Base-by-base conservation (phyloP, 257 asterid species). In the Mentha longifolia region DNA sequence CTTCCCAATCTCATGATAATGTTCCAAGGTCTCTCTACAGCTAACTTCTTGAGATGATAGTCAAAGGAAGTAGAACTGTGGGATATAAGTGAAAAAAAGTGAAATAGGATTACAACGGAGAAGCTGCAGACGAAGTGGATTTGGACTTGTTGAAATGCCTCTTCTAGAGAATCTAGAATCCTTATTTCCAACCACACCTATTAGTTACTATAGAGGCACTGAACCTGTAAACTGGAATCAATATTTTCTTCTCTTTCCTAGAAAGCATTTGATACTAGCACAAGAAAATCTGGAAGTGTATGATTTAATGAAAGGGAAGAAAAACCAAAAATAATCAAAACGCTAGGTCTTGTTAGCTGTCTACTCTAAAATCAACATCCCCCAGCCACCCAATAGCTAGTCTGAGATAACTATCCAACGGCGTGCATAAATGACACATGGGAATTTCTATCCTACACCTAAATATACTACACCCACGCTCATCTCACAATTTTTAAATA, bases 361-460 rank as follows among this genome's bases (percentile, higher is more conserved):
- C 50, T 61, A 42, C 70, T 68, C 54, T 63, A 25, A 42, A 35
- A 63, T 22, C 14, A 15, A 13, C 52, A 61, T 51, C 9, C 47
- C 68, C 28, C 42, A 1, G 31, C 22, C 3, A 64, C 39, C 35
- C 68, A 63, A 49, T 25, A 55, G 71, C 63, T 46, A 22, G 50
- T 67, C 43, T 35, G 33, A 31, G 42, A 72, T 61, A 49, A 70
- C 49, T 17, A 10, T 12, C 60, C 45, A 56, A 64, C 28, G 41
- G 65, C 35, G 50, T 71, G 17, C 50, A 77, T 22, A 67, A 31
- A 43, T 37, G 65, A 46, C 30, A 57, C 17, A 51, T 15, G 31
- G 31, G 31, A 28, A 28, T 28, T 28, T 28, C 3, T 28, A 28
- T 28, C 3, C 31, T 28, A 28, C 31, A 28, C 3, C 31, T 3